Base-by-base conservation (phyloP, 352 stramenopile genomes). In the Phytophthora europaea region DNA sequence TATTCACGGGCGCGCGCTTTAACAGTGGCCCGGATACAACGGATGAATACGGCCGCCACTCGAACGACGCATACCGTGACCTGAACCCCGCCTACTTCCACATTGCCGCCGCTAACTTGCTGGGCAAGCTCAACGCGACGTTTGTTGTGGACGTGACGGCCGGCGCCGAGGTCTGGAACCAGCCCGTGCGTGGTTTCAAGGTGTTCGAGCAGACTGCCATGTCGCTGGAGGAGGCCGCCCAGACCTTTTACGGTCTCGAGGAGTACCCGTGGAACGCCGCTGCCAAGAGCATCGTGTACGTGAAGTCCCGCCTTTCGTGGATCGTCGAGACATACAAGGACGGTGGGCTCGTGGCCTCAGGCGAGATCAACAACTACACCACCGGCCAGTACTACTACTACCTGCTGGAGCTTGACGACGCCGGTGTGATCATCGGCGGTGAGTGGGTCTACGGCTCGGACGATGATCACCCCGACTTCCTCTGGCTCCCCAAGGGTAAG, bases 261-360 rank as follows among this genome's bases (percentile, higher is more conserved):
- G 52, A 52, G 60, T 92, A 91, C 58, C 80, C 80, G 45, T 92
- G 87, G 73, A 91, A 91, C 43, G 70, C 52, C 15, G 65, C 67
- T 15, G 76, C 77, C 22, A 75, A 72, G 61, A 79, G 67, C 38
- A 75, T 92, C 50, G 62, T 79, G 67, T 90, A 84, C 66, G 72
- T 87, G 0, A 67, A 79, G 56, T 77, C 68, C 8, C 76, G 56
- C 64, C 67, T 91, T 6, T 79, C 73, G 33, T 91, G 80, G 78
- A 78, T 91, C 36, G 33, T 71, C 26, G 78, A 87, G 67, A 72
- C 73, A 5, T 70, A 78, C 65, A 57, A 73, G 16, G 76, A 87
- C 28, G 80, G 80, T 3, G 67, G 70, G 1, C 70, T 86, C 0
- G 76, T 84, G 52, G 51, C 57, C 2, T 77, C 63, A 2, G 73